These are phyloP conservation scores for Heritiera fomes DNA, from an alignment of 345 rosid species.

Conservation along the genomic window DNA sequence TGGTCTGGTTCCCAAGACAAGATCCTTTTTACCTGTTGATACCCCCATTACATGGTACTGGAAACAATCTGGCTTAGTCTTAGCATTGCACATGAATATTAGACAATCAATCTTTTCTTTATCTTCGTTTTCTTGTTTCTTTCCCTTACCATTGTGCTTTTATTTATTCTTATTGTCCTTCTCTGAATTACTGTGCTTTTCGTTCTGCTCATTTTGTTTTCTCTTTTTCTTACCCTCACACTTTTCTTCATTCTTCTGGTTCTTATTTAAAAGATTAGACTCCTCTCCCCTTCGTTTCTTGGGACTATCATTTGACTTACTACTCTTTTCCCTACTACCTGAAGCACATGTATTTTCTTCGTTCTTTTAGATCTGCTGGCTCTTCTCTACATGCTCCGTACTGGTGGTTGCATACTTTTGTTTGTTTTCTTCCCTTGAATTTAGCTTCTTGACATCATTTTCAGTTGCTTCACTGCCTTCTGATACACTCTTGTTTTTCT, in stretches of 20 bases:
- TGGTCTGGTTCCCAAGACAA: slow-evolving; percentile 62
- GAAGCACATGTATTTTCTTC: slow-evolving; percentile 22
- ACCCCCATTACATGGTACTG: slow-evolving; percentile 80
- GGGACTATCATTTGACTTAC: slow-evolving; percentile 22
- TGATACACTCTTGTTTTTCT: slow-evolving; percentile 24
- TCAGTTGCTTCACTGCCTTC: slow-evolving; percentile 26
- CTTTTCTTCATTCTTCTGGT: slow-evolving; percentile 21
- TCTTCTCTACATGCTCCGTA: slow-evolving; percentile 16
- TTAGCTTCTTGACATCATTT: slow-evolving; percentile 23
- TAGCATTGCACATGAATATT: slow-evolving; percentile 92
- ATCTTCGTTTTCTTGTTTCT: slow-evolving; percentile 25
- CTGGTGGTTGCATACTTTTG: slow-evolving; percentile 12
- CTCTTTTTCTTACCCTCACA: not conserved
- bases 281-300: slow-evolving; percentile 21
- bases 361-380: slow-evolving; percentile 24
- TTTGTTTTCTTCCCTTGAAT: slow-evolving; percentile 24
- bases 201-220: not conserved
- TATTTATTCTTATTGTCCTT: slow-evolving; percentile 24
- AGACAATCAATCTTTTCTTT: slow-evolving; percentile 67
- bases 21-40: slow-evolving; percentile 52
- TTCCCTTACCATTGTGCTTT: slow-evolving; percentile 24
- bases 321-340: slow-evolving; percentile 22
- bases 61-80: slow-evolving; percentile 90
- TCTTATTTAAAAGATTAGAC: slow-evolving; percentile 17
- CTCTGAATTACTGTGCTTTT: slow-evolving; percentile 10